Evolutionary conservation across 345 rosid species (phyloP), one percentile per base, ranked within the genome.

Genomic region (Syzygium jambos): DNA sequence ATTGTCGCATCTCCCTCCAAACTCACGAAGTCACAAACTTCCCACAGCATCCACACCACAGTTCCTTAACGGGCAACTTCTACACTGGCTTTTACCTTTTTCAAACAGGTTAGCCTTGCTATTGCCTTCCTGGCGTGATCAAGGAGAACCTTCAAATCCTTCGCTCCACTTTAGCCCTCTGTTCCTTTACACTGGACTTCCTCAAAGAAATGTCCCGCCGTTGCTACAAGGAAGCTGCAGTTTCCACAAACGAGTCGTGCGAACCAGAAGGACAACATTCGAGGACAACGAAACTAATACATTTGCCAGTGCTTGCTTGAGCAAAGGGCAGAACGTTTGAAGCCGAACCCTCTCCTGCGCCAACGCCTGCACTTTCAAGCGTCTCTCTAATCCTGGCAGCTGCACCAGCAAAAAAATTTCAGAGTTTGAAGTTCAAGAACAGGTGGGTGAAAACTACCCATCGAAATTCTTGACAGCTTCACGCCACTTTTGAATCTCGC

Each of bases 381-480:
- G 94, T 95, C 96, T 95, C 98, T 88, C 96, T 90, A 82, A 95
- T 93, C 93, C 98, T 87, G 41, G 97, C 98, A 89, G 98, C 99
- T 95, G 90, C 84, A 90, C 21, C 90, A 88, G 91, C 87, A 57
- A 87, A 87, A 84, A 84, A 27, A 14, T 25, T 61, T 43, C 51
- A 57, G 1, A 27, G 5, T 59, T 59, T 59, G 65, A 82, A 82
- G 30, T n/a, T 23, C 51, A 46, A 27, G 68, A 87, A 68, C 65
- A 59, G 65, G 16, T 11, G 27, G 15, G 27, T n/a, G 65, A 27
- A 59, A 59, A 27, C 65, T 59, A 59, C 65, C 19, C 78, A 86
- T 29, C 52, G 2, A 19, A 49, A 29, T 25, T 59, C 65, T 59
- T 6, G 65, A 59, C 65, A 25, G 65, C 65, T 59, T 0, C 7